A percentile compares a stretch with the other conserved stretches of the same genome.
Conservation (phyloP, 2,329 filamentous ascomycete genomes). For the Colletotrichum theobromicola region DNA sequence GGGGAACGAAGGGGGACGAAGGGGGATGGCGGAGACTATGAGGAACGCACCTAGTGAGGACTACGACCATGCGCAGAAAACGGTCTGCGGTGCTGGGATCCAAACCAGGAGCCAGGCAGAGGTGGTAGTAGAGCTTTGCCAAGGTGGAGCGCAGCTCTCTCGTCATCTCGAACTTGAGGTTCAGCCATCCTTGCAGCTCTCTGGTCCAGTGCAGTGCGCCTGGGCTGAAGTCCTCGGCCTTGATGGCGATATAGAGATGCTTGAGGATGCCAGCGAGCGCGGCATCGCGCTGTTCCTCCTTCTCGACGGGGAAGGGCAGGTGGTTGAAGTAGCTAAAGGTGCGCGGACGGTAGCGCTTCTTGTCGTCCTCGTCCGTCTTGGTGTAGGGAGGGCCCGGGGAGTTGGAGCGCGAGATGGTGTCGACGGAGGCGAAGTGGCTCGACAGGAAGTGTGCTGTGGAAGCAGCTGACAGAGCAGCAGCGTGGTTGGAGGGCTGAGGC, state of each 20-base stretch:
- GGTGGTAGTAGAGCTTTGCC: slow-evolving; percentile 92
- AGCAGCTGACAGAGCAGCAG: slow-evolving; percentile 32
- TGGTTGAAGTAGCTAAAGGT: slow-evolving; percentile 94
- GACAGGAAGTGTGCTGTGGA: slow-evolving; percentile 42
- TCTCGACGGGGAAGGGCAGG: slow-evolving; percentile 88
- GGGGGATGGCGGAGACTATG: no score
- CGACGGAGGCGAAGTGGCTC: slow-evolving; percentile 50
- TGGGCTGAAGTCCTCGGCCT: slow-evolving; percentile 91
- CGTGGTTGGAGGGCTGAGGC: slow-evolving; percentile 40
- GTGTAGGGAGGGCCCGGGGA: slow-evolving; percentile 74
- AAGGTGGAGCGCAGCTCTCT: slow-evolving; percentile 82
- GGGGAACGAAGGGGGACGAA: background rate
- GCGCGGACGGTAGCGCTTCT: slow-evolving; percentile 77
- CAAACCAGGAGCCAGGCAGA: slow-evolving; percentile 87
- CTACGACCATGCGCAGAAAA: slow-evolving; percentile 96
- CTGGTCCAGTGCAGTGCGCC: slow-evolving; percentile 97
- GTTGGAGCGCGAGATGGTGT: slow-evolving; percentile 83
- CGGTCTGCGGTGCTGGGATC: slow-evolving; percentile 83
- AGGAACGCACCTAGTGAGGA: slow-evolving; percentile 90
- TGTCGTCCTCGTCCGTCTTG: slow-evolving; percentile 55
- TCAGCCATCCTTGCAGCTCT: slow-evolving; percentile 93
- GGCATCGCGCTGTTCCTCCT: slow-evolving; percentile 75
- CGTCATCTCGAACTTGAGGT: slow-evolving; percentile 96
- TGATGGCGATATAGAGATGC: slow-evolving; percentile 89
- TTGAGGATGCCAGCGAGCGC: slow-evolving; percentile 89